Evolutionary conservation across 1,139 yeast species (phyloP).

Genomic region (Sugiyamaella sp.): DNA sequence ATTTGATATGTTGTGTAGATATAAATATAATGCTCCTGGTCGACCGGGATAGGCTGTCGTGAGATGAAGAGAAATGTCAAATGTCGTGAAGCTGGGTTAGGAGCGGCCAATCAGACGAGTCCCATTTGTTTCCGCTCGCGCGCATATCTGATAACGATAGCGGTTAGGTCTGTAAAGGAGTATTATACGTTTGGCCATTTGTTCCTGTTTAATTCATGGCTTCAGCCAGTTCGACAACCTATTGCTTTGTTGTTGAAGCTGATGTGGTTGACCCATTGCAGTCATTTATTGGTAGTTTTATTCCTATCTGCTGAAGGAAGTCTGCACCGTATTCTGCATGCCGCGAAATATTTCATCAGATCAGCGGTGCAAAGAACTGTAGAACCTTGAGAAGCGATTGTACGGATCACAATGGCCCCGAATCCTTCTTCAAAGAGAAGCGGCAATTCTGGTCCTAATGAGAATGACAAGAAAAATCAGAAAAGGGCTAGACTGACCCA

Average conservation of each 20-base stretch:
- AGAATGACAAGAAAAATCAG: constrained; percentile 1
- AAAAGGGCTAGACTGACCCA: constrained; percentile 24
- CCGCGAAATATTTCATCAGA: constrained; percentile 4
- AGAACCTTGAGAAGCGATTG: neutral
- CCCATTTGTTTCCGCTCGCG: neutral
- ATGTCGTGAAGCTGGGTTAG: constrained; percentile 18
- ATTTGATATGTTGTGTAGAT: neutral
- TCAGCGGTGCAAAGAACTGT: neutral
- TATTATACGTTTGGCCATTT: too few relatives aligned
- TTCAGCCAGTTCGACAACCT: too few relatives aligned
- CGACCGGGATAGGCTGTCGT: neutral
- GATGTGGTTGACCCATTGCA: neutral
- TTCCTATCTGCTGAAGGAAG: too few relatives aligned
- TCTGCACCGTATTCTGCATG: neutral
- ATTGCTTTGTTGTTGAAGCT: too few relatives aligned
- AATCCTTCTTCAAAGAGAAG: constrained; percentile 1
- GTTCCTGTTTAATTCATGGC: too few relatives aligned
- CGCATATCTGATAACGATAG: neutral
- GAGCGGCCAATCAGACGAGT: constrained; percentile 17
- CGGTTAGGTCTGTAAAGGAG: neutral
- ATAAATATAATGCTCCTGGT: neutral
- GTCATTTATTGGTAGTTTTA: too few relatives aligned
- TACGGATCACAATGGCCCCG: neutral
- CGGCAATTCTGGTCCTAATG: constrained; percentile 1
- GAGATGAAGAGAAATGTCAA: constrained; percentile 3